A percentile compares a stretch with the other conserved stretches of the same genome.
phyloP scores from a whole-genome alignment of 768 basidiomycete species.

The Polyporus arcularius region DNA sequence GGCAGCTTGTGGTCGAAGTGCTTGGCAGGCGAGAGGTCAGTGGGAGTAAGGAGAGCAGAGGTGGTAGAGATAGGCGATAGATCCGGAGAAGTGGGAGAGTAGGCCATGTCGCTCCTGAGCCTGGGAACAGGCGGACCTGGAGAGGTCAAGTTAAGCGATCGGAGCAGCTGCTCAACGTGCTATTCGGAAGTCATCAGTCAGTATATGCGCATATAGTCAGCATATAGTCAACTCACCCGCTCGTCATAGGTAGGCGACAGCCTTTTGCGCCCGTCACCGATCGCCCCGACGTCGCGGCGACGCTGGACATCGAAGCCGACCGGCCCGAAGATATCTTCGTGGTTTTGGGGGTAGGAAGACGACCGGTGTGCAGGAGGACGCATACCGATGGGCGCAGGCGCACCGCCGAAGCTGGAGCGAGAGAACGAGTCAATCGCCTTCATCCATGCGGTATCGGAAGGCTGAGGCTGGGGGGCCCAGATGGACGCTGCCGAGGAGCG shows the following conservation, averaged over 20 bases:
- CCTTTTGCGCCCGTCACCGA: slow-evolving; percentile 79
- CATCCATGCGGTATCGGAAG: slow-evolving; percentile 68
- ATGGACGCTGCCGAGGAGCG: slow-evolving; percentile 50
- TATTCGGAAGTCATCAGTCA: slow-evolving; percentile 31
- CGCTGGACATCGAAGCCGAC: slow-evolving; percentile 40
- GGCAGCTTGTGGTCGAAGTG: slow-evolving; percentile 58
- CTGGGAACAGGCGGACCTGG: slow-evolving; percentile 54
- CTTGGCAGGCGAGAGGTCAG: slow-evolving; percentile 69
- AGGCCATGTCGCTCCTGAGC: slow-evolving; percentile 44
- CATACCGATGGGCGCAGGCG: not conserved
- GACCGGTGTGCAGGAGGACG: slow-evolving; percentile 29
- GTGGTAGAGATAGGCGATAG: slow-evolving; percentile 73
- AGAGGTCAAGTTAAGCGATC: slow-evolving; percentile 78
- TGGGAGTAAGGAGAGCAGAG: slow-evolving; percentile 72
- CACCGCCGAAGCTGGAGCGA: slow-evolving; percentile 37
- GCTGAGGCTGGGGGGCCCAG: slow-evolving; percentile 82
- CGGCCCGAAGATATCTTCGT: slow-evolving; percentile 71
- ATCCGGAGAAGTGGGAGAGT: slow-evolving; percentile 56
- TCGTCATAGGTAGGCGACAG: slow-evolving; percentile 57
- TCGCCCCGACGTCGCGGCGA: slow-evolving; percentile 63
- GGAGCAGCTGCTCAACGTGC: slow-evolving; percentile 82
- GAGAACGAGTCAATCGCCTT: slow-evolving; percentile 63
- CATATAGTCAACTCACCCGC: slow-evolving; percentile 41
- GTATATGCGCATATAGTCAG: slow-evolving; percentile 22
- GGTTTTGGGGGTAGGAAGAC: slow-evolving; percentile 35